phyloP scores from a whole-genome alignment of 2,329 filamentous ascomycete genomes.

The Phoma sp. region DNA sequence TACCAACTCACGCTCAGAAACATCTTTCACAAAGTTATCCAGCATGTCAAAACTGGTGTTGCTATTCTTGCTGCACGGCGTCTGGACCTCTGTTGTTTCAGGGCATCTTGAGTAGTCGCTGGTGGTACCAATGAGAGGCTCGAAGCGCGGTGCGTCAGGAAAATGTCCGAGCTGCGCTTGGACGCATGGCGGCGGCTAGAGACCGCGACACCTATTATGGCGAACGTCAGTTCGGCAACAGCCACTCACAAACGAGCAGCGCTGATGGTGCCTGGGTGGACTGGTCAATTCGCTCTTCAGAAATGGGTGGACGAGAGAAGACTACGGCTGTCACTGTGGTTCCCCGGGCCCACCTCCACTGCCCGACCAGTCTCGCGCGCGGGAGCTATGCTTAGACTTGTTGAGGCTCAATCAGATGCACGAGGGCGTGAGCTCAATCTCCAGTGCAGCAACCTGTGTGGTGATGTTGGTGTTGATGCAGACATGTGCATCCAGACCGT shows the following conservation, averaged over 20 bases:
- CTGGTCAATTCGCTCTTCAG: constrained; percentile 29
- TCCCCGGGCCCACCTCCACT: constrained; percentile 43
- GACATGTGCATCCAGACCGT: constrained; percentile 9
- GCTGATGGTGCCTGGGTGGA: constrained; percentile 24
- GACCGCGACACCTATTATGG: constrained; percentile 28
- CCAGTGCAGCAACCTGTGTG: constrained; percentile 16
- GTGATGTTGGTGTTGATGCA: constrained; percentile 17
- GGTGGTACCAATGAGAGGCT: constrained; percentile 41
- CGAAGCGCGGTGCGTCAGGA: constrained; percentile 37
- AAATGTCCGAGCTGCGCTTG: constrained; percentile 47
- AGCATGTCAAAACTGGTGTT: neutral
- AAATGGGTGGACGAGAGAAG: constrained; percentile 38
- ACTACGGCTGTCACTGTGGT: constrained; percentile 37
- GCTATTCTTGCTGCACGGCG: constrained; percentile 44
- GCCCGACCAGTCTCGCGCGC: constrained; percentile 46
- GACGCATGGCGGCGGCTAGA: constrained; percentile 45
- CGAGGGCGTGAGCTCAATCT: constrained; percentile 20
- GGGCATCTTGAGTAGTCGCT: constrained; percentile 48
- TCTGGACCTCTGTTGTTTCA: constrained; percentile 45
- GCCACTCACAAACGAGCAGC: constrained; percentile 35
- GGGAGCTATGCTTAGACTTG: constrained; percentile 46
- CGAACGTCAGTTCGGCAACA: constrained; percentile 32
- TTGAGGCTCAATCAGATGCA: constrained; percentile 47
- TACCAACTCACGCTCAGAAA: constrained; percentile 8
- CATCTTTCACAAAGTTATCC: constrained; percentile 12